phyloP scores from a whole-genome alignment of 2,329 filamentous ascomycete species.

The Verruconis gallopava region DNA sequence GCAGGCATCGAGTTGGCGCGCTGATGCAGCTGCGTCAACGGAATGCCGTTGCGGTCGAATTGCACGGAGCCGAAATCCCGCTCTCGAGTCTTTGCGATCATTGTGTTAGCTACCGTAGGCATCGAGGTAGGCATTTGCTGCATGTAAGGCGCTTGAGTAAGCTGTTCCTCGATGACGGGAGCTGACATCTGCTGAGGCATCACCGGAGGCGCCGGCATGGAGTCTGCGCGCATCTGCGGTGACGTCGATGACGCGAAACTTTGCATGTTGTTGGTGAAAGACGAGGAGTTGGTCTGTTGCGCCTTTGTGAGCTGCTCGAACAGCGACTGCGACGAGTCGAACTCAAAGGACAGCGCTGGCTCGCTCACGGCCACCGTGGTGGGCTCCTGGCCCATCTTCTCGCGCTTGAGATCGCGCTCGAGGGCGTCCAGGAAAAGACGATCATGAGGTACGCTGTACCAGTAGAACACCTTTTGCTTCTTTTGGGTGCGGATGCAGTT shows the following conservation, averaged over 20 bases:
- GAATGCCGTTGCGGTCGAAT: constrained; percentile 86
- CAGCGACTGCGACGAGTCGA: constrained; percentile 96
- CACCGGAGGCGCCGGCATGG: constrained; percentile 86
- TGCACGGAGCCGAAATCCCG: constrained; percentile 57
- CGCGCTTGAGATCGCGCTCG: constrained; percentile 92
- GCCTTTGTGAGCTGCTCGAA: constrained; percentile 99
- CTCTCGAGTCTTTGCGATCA: constrained; percentile 70
- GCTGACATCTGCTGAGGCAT: constrained; percentile 39
- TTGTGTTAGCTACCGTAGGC: constrained; percentile 57
- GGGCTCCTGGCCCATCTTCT: constrained; percentile 98
- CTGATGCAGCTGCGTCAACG: constrained; percentile 71
- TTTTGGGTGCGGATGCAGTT: constrained; percentile 99
- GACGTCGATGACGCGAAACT: constrained; percentile 70
- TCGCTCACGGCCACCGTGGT: constrained; percentile 95
- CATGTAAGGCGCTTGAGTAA: constrained; percentile 39
- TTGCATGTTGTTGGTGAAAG: constrained; percentile 67
- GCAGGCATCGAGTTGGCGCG: constrained; percentile 97
- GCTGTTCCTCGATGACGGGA: constrained; percentile 18
- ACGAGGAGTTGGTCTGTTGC: constrained; percentile 96
- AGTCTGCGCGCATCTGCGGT: constrained; percentile 69
- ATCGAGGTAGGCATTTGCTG: constrained; percentile 45
- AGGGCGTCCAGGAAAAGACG: constrained; percentile 93
- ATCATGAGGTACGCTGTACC: constrained; percentile 98
- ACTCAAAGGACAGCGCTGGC: constrained; percentile 94
- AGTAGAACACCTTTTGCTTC: constrained; percentile 99